Evolutionary conservation across 2,329 filamentous ascomycete species (phyloP), one percentile per base, ranked within the genome.

Genomic region (Aspergillus calidoustus): DNA sequence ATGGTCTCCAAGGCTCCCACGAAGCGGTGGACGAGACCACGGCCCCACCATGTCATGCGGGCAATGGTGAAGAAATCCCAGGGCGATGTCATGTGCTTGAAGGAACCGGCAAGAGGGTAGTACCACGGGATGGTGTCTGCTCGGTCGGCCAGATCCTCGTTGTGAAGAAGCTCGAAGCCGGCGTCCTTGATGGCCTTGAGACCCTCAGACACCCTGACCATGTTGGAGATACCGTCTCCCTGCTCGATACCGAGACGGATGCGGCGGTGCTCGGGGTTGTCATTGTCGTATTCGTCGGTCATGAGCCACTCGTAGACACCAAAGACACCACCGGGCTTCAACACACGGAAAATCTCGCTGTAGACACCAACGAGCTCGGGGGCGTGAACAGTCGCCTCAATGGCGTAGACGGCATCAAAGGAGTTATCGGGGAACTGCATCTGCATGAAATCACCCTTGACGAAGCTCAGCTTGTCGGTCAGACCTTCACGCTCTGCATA

Each of bases 221-320:
- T 97, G 83, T 97, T 97, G 72, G 92, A 93, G 77, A 99, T 98
- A 69, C 95, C 95, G 74, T 98, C 90, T 72, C 95, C 95, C 76
- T 92, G 89, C 83, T 99, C 95, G 68, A 99, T 99, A 66, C 91
- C 93, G 19, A 97, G 88, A 66, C 95, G 91, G 74, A 98, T 95
- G 76, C 91, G 87, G 68, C 93, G 91, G 82, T 98, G 95, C 72
- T 88, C 84, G 1, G 91, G 79, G 84, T 97, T 93, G 63, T 90
- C 84, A 76, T 96, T 94, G 81, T 98, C 91, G 80, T 97, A 99
- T 25, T 89, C 83, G 66, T 97, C 93, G 7, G 93, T 98, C 95
- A 99, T 98, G 74, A 98, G 84, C 95, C 95, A 98, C 80, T 99
- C 95, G 81, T 98, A 99, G 56, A 98, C 94, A 75, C 94, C 95